A percentile compares a stretch with the other conserved stretches of the same genome.
phyloP scores from a whole-genome alignment of 768 basidiomycete species.

The Serendipita sp. region DNA sequence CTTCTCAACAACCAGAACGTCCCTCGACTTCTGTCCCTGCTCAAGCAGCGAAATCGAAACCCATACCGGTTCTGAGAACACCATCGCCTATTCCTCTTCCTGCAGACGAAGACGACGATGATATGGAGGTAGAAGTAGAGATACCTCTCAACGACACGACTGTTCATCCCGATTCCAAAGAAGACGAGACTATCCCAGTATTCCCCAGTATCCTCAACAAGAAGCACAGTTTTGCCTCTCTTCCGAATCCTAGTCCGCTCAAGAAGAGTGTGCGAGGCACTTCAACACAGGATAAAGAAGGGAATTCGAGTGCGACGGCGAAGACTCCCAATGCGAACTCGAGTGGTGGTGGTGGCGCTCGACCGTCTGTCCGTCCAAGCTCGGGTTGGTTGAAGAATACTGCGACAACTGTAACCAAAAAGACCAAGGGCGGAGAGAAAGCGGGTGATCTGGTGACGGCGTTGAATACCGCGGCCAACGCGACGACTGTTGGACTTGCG shows the following conservation, averaged over 20 bases:
- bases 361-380: neutral
- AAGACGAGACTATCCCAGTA: neutral
- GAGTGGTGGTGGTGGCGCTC: neutral
- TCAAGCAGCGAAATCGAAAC: neutral
- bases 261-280: neutral
- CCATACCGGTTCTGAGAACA: neutral
- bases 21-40: neutral
- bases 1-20: neutral
- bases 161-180: neutral
- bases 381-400: neutral
- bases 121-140: neutral
- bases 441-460: neutral
- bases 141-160: neutral
- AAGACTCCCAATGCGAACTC: neutral
- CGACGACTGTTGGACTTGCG: neutral
- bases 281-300: neutral
- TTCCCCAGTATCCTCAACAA: neutral
- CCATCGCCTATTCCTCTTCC: neutral
- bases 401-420: neutral
- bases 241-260: neutral
- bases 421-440: neutral
- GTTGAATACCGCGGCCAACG: neutral
- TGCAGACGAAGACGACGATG: neutral
- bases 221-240: neutral
- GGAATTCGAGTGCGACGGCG: neutral